phyloP scores from a whole-genome alignment of 208 protist genomes.

The Cochliopodium minus region DNA sequence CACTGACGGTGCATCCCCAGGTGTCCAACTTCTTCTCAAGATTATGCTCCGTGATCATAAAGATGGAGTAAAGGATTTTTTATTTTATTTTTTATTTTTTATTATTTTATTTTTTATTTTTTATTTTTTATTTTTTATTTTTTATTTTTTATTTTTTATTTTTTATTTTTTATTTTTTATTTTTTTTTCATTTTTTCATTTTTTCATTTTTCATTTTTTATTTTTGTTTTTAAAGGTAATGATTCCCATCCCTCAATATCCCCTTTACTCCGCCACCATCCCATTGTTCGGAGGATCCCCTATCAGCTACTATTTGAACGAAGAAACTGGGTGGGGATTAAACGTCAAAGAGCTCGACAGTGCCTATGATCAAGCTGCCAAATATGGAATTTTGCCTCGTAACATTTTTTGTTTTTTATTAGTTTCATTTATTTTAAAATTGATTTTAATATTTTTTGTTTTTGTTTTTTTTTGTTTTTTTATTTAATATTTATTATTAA shows the following conservation, averaged over 20 bases:
- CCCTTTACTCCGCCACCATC: slow-evolving; percentile 93
- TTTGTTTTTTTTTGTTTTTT: too few relatives aligned
- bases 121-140: slow-evolving; percentile 3
- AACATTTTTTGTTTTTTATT: too few relatives aligned
- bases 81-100: not conserved
- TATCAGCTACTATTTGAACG: slow-evolving; percentile 80
- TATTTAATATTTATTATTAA: too few relatives aligned
- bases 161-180: not conserved
- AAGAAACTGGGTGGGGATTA: slow-evolving; percentile 67
- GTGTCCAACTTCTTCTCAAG: slow-evolving; percentile 62
- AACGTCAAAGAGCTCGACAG: slow-evolving; percentile 39
- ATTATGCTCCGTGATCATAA: slow-evolving; percentile 40
- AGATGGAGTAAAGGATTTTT: slow-evolving; percentile 54
- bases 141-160: not conserved
- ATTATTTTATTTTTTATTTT: slow-evolving; percentile 9
- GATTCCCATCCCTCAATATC: slow-evolving; percentile 97
- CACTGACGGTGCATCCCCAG: slow-evolving; percentile 83
- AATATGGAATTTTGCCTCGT: slow-evolving; percentile 53
- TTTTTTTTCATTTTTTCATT: not conserved
- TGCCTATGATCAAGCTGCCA: slow-evolving; percentile 35
- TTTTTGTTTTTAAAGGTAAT: too few relatives aligned
- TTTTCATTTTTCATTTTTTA: too few relatives aligned
- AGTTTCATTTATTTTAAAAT: too few relatives aligned
- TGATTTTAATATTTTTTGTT: too few relatives aligned
- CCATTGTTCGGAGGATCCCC: slow-evolving; percentile 61